phyloP scores from a whole-genome alignment of 306 rosid genomes.

The Cicer yamashitae region DNA sequence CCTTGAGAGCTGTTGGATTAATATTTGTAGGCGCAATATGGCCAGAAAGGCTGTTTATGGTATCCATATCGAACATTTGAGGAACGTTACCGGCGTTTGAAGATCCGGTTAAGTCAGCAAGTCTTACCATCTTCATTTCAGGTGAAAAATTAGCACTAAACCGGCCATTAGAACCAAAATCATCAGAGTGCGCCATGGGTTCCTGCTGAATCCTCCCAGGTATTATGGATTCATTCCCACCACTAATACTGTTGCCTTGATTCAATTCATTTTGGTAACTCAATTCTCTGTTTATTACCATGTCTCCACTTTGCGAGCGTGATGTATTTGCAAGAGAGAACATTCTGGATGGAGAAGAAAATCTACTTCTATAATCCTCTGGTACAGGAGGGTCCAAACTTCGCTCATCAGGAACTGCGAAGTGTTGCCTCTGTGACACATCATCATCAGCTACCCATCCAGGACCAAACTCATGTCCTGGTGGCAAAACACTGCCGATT shows the following conservation, averaged over 20 bases:
- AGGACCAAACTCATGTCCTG: conserved; percentile 66
- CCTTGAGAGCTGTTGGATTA: conserved; percentile 43
- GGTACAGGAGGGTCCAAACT: conserved; percentile 43
- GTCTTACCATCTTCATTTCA: conserved; percentile 66
- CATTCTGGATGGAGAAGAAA: conserved; percentile 53
- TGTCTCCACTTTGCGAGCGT: conserved; percentile 55
- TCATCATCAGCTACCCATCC: conserved; percentile 69
- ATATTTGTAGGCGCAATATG: conserved; percentile 36
- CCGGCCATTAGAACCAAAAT: conserved; percentile 47
- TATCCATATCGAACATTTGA: conserved; percentile 49
- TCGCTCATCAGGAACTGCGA: conserved; percentile 48
- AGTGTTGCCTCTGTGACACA: conserved; percentile 46
- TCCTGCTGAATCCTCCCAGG: conserved; percentile 57
- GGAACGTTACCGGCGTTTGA: conserved; percentile 47
- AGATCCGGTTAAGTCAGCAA: conserved; percentile 56
- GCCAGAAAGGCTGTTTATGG: conserved; percentile 40
- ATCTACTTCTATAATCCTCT: conserved; percentile 50
- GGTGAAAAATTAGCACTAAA: conserved; percentile 47
- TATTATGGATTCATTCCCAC: conserved; percentile 47
- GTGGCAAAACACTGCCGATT: conserved; percentile 69
- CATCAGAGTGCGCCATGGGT: conserved; percentile 45
- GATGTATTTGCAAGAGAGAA: conserved; percentile 50
- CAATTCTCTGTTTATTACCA: conserved; percentile 48
- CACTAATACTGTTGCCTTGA: conserved; percentile 43
- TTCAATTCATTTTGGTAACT: conserved; percentile 56